Percentiles rank a stretch among this genome's conserved stretches.
Conservation (phyloP, 129 eudicot species). For the Pseudognaphalium luteoalbum region DNA sequence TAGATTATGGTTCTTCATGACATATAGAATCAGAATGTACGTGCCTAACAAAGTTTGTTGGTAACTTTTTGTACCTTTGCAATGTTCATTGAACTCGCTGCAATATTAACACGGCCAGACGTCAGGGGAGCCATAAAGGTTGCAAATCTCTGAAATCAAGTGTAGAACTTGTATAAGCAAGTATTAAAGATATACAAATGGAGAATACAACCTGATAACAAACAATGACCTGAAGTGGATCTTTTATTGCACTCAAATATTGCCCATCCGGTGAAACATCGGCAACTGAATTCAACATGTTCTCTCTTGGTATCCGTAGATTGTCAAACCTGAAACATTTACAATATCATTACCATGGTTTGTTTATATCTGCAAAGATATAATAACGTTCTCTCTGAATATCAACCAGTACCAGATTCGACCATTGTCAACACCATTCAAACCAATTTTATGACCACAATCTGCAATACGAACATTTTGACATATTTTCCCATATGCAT, state of each 20-base stretch:
- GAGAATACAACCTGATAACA: too few species aligned
- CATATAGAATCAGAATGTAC: too few species aligned
- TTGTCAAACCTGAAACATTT: constrained; percentile 67
- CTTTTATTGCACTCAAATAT: constrained; percentile 75
- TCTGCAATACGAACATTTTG: constrained; percentile 84
- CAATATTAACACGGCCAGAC: constrained; percentile 77
- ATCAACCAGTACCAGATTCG: constrained; percentile 67
- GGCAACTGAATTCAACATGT: constrained; percentile 89
- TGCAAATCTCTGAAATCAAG: constrained; percentile 67
- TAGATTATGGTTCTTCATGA: background rate
- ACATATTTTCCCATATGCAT: constrained; percentile 61
- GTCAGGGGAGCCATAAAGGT: constrained; percentile 93
- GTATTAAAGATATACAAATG: background rate
- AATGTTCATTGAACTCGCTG: constrained; percentile 54
- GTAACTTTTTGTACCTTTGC: constrained; percentile 58
- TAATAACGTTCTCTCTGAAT: background rate
- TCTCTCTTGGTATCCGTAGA: constrained; percentile 82
- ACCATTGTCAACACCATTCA: constrained; percentile 91
- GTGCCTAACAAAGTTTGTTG: too few species aligned
- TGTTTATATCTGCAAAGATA: background rate
- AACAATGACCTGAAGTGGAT: constrained; percentile 56
- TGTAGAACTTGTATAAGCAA: background rate
- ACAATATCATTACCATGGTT: background rate
- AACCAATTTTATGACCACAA: constrained; percentile 93
- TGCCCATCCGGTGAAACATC: constrained; percentile 90